Evolutionary conservation across 352 stramenopile genomes (phyloP).

Genomic region (Pythium insidiosum): DNA sequence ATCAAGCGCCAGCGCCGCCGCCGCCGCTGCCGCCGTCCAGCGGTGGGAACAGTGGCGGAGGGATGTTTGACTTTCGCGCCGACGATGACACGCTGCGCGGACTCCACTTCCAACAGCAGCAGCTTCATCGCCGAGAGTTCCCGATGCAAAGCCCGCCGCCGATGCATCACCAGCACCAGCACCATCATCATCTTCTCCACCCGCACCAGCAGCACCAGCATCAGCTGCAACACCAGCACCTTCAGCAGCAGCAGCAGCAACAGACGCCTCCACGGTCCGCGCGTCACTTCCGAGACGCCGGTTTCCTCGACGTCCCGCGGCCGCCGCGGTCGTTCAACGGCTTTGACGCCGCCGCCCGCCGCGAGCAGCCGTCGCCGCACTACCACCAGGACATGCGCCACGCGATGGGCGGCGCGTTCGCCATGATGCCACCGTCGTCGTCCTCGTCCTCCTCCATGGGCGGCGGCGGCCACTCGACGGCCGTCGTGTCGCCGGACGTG

Average conservation of each 20-base stretch:
- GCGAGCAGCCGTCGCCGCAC: background rate
- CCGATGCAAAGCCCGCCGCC: background rate
- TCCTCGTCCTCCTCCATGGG: conserved; percentile 21
- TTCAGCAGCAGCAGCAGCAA: conserved; percentile 18
- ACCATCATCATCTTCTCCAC: background rate
- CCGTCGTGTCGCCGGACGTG: conserved; percentile 38
- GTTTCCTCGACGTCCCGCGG: background rate
- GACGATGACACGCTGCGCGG: background rate
- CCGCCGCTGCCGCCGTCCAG: conserved; percentile 10
- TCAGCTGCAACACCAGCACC: background rate
- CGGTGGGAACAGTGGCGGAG: too few species aligned
- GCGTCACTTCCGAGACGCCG: background rate
- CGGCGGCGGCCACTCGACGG: conserved; percentile 13
- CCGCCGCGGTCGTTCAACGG: background rate
- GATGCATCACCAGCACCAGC: background rate
- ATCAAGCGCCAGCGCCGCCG: conserved; percentile 6
- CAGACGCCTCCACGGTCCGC: too few species aligned
- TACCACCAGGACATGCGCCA: conserved; percentile 1
- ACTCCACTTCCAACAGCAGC: conserved; percentile 9
- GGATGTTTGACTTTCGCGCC: conserved; percentile 9
- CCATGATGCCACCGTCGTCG: too few species aligned
- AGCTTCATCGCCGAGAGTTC: conserved; percentile 6
- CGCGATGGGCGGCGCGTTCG: conserved; percentile 14
- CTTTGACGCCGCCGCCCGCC: too few species aligned
- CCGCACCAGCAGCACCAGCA: conserved; percentile 3